Base-by-base conservation (phyloP, 179 eudicot species). In the Camellia oleifera region DNA sequence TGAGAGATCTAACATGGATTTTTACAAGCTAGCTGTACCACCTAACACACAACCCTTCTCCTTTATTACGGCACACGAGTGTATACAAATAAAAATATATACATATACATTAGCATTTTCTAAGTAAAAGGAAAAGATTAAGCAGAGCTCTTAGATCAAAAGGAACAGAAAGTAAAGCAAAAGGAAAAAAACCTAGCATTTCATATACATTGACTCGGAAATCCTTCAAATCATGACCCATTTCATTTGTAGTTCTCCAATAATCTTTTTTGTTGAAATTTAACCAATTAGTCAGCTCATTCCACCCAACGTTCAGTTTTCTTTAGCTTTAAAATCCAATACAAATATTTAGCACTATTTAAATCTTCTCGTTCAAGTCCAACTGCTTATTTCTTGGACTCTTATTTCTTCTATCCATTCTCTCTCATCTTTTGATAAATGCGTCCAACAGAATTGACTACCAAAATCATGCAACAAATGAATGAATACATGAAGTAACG, bases 341-440 rank as follows among this genome's bases (percentile, higher is more conserved):
- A 44, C 26, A 10, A 44, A 60, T 9, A 69, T 69, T 48, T 20
- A 45, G 18, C 48, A 8, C 13, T 45, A 45, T 12, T 44, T 45
- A 7, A 52, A 52, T 52, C 73, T 69, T n/a, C 12, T 45, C 17
- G 73, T 52, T 69, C 53, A 45, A 46, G 54, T 69, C 73, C 54
- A 69, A 46, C 32, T n/a, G 54, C 73, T 45, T 45, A 69, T 69
- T 17, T 46, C 12, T 69, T 69, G 73, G 73, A 69, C 15, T 69
- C 14, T 54, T 14, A 42, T 68, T 7, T 18, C 26, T 70, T 70
- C 74, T 70, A 70, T 0, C 74, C 48, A 7, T 10, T 18, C 75
- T 48, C 44, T 50, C 26, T n/a, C 75, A 52, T 18, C 75, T 52
- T 52, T 50, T 18, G n/a, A 17, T 12, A 72, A 23, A 72, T 18